phyloP scores from a whole-genome alignment of 2,329 filamentous ascomycete species.

The Tolypocladium inflatum region DNA sequence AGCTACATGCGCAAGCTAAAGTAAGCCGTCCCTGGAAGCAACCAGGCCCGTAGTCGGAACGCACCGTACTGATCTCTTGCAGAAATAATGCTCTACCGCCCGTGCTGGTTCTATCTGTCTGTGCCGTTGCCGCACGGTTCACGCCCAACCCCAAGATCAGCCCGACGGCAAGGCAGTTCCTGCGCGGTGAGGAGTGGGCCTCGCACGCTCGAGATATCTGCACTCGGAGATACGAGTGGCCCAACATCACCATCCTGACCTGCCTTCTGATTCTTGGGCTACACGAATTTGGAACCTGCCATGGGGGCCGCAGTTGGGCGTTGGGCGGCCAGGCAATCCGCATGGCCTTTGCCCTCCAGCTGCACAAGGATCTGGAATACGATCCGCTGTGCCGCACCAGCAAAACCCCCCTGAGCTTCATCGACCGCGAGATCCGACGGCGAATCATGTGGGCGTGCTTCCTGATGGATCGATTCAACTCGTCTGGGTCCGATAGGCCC shows the following conservation, averaged over 20 bases:
- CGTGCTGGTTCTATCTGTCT: slow-evolving; percentile 86
- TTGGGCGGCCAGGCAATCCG: slow-evolving; percentile 89
- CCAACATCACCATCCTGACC: slow-evolving; percentile 91
- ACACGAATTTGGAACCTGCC: slow-evolving; percentile 94
- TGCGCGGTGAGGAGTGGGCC: slow-evolving; percentile 88
- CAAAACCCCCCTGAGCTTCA: slow-evolving; percentile 66
- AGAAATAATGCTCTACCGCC: slow-evolving; percentile 60
- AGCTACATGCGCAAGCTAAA: slow-evolving; percentile 86
- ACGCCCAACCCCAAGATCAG: slow-evolving; percentile 77
- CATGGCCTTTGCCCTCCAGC: slow-evolving; percentile 92
- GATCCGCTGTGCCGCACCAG: slow-evolving; percentile 61
- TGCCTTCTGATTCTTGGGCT: slow-evolving; percentile 81
- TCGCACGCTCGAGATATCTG: slow-evolving; percentile 79
- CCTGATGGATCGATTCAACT: slow-evolving; percentile 95
- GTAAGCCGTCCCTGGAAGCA: slow-evolving; percentile 30
- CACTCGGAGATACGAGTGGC: slow-evolving; percentile 80
- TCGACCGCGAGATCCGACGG: slow-evolving; percentile 84
- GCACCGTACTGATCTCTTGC: not conserved
- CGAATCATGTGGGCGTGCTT: slow-evolving; percentile 98
- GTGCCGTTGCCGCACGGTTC: slow-evolving; percentile 90
- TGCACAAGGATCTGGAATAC: slow-evolving; percentile 84
- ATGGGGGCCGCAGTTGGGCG: slow-evolving; percentile 92
- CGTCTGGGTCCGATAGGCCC: slow-evolving; percentile 84
- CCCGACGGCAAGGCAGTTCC: slow-evolving; percentile 62
- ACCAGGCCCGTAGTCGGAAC: not conserved